Base-by-base conservation (phyloP, 129 eudicot species). In the Erigeron canadensis region DNA sequence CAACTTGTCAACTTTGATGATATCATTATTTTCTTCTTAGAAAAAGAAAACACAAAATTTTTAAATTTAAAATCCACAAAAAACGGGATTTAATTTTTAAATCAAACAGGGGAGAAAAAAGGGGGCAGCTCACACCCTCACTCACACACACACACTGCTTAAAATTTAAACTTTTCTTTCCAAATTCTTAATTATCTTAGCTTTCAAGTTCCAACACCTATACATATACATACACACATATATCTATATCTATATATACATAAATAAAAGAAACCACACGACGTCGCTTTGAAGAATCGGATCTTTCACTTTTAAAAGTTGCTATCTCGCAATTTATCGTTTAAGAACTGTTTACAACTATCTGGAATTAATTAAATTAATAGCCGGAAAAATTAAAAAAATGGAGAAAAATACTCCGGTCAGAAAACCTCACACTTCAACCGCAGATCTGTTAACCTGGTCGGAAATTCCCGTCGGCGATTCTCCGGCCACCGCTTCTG, bases 391-490 rank as follows among this genome's bases (percentile, higher is more conserved):
- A 54, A 41, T 11, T 9, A 37, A 46, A 69, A 37, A 46, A 69
- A 88, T 88, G 96, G 89, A 86, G 47, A 86, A 81, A 61, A 79
- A 54, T 56, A 87, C 96, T 40, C 98, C 98, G 75, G 95, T 89
- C 80, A 87, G 98, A 57, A 93, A 89, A 75, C 89, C 95, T 62
- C 92, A 93, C 86, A 82, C 90, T 6, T 89, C 98, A 59, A 89
- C 98, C 23, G 95, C 98, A 81, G 96, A 94, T 94, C 96, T 89
- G 84, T 86, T 94, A 66, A 86, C 92, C 23, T 94, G 98, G 98
- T 86, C 95, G 65, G 98, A 94, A 66, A 86, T 54, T 76, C 86
- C 96, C 5, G 85, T 92, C 51, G 79, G 81, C 22, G 82, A 84
- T 73, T 87, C 90, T 2, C 80, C 95, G 9, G 84, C 87, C 8